Evolutionary conservation across 1,284 basidiomycete species (phyloP), one percentile per base, ranked within the genome.

Genomic region (Hymenochaete sp.): DNA sequence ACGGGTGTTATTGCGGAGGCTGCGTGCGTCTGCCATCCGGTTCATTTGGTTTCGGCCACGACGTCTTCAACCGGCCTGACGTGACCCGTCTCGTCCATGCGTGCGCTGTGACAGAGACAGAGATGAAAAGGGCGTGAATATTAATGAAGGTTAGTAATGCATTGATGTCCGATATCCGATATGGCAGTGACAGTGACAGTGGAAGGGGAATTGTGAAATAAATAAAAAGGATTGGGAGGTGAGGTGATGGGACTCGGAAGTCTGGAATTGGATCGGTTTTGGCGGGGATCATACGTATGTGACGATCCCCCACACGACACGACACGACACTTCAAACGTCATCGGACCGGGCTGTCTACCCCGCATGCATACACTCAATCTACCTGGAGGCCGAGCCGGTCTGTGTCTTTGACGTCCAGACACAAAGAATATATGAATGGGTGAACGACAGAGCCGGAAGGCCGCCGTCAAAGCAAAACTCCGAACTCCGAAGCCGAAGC

Each of bases 1-100:
- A 31, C 10, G 14, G 14, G 14, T 10, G 14, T 31, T 14, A 10
- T 31, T 9, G 14, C 9, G 28, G 28, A 14, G 28, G 28, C 10
- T 31, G 9, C 28, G 28, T 31, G 28, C 28, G 9, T 10, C 28
- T 14, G 10, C 14, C 28, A 31, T 31, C 28, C 28, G 28, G 9
- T 14, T 31, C 28, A 31, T 31, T 31, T 14, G 14, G 10, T 10
- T 31, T 37, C 33, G n/a, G 10, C 41, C 14, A 14, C 14, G 21
- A 44, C 25, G 32, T 48, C 40, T 32, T 44, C 46, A 9, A 44
- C 42, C n/a, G 51, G 45, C 25, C 40, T 45, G 8, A 53, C 29
- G 27, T 47, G 35, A 8, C 45, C 53, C 8, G 48, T 13, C n/a
- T 49, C 49, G 36, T 51, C 49, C 51, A 54, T 53, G 21, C 53